Percentiles rank a stretch among this genome's conserved stretches.
These are phyloP conservation scores for Jackrogersella minutella DNA, from an alignment of 495 filamentous ascomycete species.

Conservation along the genomic window DNA sequence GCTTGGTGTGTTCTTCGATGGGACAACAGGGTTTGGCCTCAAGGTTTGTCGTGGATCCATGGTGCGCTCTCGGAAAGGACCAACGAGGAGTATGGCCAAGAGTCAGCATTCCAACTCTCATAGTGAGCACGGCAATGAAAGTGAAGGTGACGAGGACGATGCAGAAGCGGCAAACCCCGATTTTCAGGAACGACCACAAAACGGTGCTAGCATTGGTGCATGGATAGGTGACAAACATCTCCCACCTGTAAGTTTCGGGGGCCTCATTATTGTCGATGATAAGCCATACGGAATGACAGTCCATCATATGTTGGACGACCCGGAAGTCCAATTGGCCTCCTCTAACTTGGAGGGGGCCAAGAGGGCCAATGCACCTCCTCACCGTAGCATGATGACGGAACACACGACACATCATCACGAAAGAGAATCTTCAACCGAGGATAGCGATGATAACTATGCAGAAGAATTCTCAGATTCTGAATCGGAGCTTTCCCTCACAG, in stretches of 20 bases:
- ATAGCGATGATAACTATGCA: conserved; percentile 53
- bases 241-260: conserved; percentile 89
- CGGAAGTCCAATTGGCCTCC: conserved; percentile 59
- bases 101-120: conserved; percentile 10
- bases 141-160: conserved; percentile 42
- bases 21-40: conserved; percentile 62
- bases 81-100: conserved; percentile 49
- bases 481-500: conserved; percentile 56
- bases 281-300: conserved; percentile 91
- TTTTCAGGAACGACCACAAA: conserved; percentile 78
- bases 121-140: conserved; percentile 19
- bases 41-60: conserved; percentile 75
- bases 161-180: conserved; percentile 61
- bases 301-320: conserved; percentile 92
- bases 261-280: conserved; percentile 82
- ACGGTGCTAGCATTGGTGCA: conserved; percentile 92
- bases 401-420: conserved; percentile 21
- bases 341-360: conserved; percentile 45
- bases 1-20: conserved; percentile 64
- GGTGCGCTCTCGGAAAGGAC: conserved; percentile 65
- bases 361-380: conserved; percentile 37
- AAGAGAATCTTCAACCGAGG: conserved; percentile 49
- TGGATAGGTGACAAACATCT: conserved; percentile 84
- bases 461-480: conserved; percentile 66
- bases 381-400: conserved; percentile 44